Base-by-base conservation (phyloP, 148 eudicot genomes). In the Rhododendron vialii region DNA sequence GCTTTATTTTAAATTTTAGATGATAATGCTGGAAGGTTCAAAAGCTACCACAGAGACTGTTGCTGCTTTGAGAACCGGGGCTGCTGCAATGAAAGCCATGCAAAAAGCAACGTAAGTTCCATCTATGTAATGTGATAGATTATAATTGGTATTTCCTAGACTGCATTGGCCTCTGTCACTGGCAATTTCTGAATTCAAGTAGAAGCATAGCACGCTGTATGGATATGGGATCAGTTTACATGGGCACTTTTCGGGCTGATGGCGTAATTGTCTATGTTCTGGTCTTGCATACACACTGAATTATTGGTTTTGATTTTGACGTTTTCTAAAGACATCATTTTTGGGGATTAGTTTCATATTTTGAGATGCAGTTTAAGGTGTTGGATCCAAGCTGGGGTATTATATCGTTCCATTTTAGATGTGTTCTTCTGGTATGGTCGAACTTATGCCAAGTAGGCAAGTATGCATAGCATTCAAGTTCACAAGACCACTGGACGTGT, bases 1-100 rank as follows among this genome's bases (percentile, higher is more conserved):
- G 69, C 35, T 48, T 65, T 69, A 15, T n/a, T 78, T 86, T n/a
- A 65, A 22, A 55, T 89, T 75, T 82, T 86, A 96, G 99, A 95
- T 96, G 93, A 96, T 96, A 73, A 85, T 96, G 95, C 92, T 96
- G 74, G 99, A 96, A 89, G 95, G 96, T 74, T 98, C 99, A 84
- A 96, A 93, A 91, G 98, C 99, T 55, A 96, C 98, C 48, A 95
- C 98, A 67, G 99, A 95, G 85, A 96, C 98, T 26, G 98, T 96
- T 63, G 95, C 90, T 92, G 99, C 99, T 67, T 90, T 96, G 90
- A 93, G 99, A 90, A 94, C 96, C 69, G 99, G 98, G 84, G 99
- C 99, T 50, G 86, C 92, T 87, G 96, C 99, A 88, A 95, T 96
- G 99, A 95, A 95, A 85, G 94, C 95, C 67, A 95, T 96, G 99